phyloP scores from a whole-genome alignment of 2,329 filamentous ascomycete species.

The Fusarium albidum region DNA sequence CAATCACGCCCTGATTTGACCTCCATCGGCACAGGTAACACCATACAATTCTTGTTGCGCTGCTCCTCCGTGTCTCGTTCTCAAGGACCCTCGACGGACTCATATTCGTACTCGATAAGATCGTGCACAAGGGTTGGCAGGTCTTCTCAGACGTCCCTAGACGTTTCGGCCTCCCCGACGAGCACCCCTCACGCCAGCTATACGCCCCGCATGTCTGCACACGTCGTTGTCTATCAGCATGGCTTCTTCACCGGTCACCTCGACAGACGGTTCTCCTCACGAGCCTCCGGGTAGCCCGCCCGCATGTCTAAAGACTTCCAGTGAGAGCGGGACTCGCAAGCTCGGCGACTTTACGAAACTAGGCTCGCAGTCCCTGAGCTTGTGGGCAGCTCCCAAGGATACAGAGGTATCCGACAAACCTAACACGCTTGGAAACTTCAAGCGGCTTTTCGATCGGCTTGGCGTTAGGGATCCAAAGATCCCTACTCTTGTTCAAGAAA shows the following conservation, averaged over 20 bases:
- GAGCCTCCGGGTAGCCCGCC: conserved; percentile 25
- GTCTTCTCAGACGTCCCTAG: neutral
- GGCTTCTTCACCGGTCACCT: conserved; percentile 18
- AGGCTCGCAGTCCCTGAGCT: conserved; percentile 4
- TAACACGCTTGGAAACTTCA: conserved; percentile 27
- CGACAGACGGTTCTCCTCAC: conserved; percentile 23
- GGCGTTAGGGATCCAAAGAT: neutral
- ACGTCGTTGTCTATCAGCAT: conserved; percentile 17
- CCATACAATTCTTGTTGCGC: too few species aligned
- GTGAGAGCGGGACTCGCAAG: conserved; percentile 7
- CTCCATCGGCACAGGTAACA: too few species aligned
- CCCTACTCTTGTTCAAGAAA: neutral
- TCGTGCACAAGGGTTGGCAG: neutral
- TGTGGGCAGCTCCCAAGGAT: conserved; percentile 16
- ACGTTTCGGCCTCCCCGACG: conserved; percentile 6
- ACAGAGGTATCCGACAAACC: neutral
- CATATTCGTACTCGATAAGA: neutral
- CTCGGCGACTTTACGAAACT: conserved; percentile 28
- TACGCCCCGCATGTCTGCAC: conserved; percentile 16
- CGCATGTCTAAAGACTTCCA: neutral
- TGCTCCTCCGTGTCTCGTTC: neutral
- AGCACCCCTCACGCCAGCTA: neutral
- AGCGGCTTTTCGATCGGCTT: conserved; percentile 27
- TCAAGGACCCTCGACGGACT: neutral
- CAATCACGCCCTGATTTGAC: too few species aligned